Evolutionary conservation across 441 rosid species (phyloP).

Genomic region (Cnidoscolus chayamansa): DNA sequence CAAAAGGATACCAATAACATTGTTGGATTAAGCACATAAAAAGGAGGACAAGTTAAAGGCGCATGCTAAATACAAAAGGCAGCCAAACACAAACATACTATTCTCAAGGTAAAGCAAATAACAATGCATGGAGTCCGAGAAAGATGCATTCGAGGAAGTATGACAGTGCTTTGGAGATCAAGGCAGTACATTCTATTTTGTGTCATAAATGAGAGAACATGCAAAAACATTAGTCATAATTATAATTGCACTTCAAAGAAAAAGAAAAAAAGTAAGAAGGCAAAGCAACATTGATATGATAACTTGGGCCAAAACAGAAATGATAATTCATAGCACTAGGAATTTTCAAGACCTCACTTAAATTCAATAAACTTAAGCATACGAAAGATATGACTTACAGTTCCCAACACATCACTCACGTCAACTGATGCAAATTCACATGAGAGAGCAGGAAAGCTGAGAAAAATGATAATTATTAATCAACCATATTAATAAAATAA

Average conservation of each 20-base stretch:
- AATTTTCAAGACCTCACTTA: neutral
- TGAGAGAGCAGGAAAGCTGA: constrained; percentile 91
- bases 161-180: neutral
- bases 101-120: neutral
- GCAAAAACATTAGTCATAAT: neutral
- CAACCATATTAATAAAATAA: neutral
- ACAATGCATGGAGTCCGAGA: neutral
- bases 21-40: neutral
- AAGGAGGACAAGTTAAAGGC: constrained; percentile 1
- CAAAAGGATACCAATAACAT: neutral
- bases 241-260: neutral
- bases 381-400: constrained; percentile 60
- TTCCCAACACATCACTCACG: constrained; percentile 94
- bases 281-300: neutral
- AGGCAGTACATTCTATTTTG: neutral
- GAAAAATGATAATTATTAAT: constrained; percentile 18
- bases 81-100: neutral
- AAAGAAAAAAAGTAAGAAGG: neutral
- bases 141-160: neutral
- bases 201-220: neutral
- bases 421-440: constrained; percentile 98
- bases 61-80: neutral
- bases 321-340: too few relatives aligned
- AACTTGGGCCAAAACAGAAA: too few relatives aligned
- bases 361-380: neutral